Percentiles rank a stretch among this genome's conserved stretches.
Conservation (phyloP, 176 grass and related monocot species). For the Zoysia pacifica region DNA sequence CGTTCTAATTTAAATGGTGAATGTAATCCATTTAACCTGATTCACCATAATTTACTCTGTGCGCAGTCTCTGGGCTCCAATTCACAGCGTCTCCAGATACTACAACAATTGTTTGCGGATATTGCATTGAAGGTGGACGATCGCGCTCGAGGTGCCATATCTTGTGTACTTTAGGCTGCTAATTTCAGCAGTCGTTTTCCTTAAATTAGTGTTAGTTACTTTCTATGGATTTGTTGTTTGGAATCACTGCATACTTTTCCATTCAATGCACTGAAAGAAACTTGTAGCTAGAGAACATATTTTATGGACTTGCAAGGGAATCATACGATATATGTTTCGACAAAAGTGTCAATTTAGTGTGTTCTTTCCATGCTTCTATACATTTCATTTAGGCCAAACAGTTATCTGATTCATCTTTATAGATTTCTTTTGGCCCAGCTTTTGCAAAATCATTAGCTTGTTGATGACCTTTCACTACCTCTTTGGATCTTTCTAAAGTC, state of each 20-base stretch:
- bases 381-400: no score
- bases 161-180: conserved; percentile 3
- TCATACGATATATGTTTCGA: no score
- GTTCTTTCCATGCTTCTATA: no score
- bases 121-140: conserved; percentile 87
- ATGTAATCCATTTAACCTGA: not conserved
- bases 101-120: conserved; percentile 84
- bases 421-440: no score
- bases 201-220: no score
- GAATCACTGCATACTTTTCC: not conserved
- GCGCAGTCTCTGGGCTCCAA: conserved; percentile 64
- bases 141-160: conserved; percentile 68
- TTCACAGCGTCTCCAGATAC: conserved; percentile 62
- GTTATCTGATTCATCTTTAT: no score
- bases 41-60: conserved; percentile 5
- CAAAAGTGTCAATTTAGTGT: no score
- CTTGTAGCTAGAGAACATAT: not conserved
- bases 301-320: no score
- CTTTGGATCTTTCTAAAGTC: no score
- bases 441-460: no score
- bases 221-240: not conserved
- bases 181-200: not conserved
- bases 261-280: not conserved
- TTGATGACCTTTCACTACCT: no score
- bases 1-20: not conserved